Conservation (phyloP, 768 basidiomycete species). For the Tulasnella calospora region DNA sequence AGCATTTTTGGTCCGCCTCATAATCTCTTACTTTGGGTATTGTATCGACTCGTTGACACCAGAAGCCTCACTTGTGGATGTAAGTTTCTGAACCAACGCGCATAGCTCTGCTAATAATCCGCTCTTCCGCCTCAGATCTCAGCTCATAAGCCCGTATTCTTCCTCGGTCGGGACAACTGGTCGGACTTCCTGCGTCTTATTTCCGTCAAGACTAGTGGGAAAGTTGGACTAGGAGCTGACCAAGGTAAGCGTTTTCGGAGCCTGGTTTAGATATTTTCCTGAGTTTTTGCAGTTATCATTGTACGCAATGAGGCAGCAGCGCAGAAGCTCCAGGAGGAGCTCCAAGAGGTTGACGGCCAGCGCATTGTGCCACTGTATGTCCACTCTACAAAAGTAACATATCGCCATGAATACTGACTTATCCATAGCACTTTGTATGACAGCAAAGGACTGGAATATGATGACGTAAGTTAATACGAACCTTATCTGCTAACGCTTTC, state of each 20-base stretch:
- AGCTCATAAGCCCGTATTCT: slow-evolving; percentile 17
- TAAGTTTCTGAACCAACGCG: background rate
- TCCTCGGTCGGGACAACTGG: background rate
- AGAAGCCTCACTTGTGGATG: background rate
- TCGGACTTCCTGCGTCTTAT: background rate
- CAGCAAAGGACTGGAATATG: slow-evolving; percentile 63
- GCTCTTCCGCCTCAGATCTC: background rate
- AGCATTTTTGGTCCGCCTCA: background rate
- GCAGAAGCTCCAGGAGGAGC: too few relatives aligned
- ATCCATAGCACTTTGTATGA: slow-evolving; percentile 48
- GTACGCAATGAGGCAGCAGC: slow-evolving; percentile 54
- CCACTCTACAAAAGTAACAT: too few relatives aligned
- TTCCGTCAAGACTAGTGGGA: background rate
- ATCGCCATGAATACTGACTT: background rate
- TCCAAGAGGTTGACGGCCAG: slow-evolving; percentile 49
- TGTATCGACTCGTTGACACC: slow-evolving; percentile 16
- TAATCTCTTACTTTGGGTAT: background rate
- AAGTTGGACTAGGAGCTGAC: slow-evolving; percentile 38
- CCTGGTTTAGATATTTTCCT: slow-evolving; percentile 27
- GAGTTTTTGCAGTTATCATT: slow-evolving; percentile 64
- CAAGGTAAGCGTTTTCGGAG: slow-evolving; percentile 38
- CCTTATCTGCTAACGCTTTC: background rate
- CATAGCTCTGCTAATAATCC: background rate
- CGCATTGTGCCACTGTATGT: slow-evolving; percentile 44
- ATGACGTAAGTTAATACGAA: slow-evolving; percentile 46